A percentile compares a stretch with the other conserved stretches of the same genome.
These are phyloP conservation scores for Ensete ventricosum DNA, from an alignment of 176 grass and related monocot species.

Conservation along the genomic window DNA sequence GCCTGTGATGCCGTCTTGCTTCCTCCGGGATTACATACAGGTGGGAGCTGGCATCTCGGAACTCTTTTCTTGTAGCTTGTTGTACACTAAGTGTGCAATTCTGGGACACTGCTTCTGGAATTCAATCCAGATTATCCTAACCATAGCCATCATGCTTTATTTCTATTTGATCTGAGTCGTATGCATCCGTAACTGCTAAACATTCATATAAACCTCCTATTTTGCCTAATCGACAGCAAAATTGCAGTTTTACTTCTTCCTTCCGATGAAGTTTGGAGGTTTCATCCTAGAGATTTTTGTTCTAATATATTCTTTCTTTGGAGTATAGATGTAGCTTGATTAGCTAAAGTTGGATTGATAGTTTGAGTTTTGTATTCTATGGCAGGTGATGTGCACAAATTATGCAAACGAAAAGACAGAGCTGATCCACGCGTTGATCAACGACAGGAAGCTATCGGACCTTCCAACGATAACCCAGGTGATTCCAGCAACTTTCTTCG, in stretches of 20 bases:
- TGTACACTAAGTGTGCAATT: no score
- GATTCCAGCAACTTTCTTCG: background rate
- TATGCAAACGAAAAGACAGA: conserved; percentile 69
- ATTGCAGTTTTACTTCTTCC: background rate
- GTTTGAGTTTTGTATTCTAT: conserved; percentile 14
- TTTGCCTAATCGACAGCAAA: no score
- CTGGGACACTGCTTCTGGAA: background rate
- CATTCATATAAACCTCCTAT: no score
- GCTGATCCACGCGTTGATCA: conserved; percentile 52
- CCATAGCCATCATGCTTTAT: no score
- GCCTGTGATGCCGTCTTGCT: conserved; percentile 74
- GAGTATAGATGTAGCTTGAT: background rate
- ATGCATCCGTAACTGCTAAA: no score
- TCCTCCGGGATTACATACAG: conserved; percentile 87
- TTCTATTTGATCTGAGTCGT: no score
- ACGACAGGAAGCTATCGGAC: conserved; percentile 44
- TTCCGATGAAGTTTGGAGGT: background rate
- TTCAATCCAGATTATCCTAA: no score
- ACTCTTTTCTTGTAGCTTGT: no score
- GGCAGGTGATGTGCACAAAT: conserved; percentile 72
- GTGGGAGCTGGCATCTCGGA: conserved; percentile 28
- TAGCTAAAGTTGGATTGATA: background rate
- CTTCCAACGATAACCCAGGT: conserved; percentile 84
- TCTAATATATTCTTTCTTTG: no score
- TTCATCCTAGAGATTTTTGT: background rate